Evolutionary conservation across 1,139 yeast genomes (phyloP), one percentile per base, ranked within the genome.

Genomic region (Lodderomyces parapsilosis): DNA sequence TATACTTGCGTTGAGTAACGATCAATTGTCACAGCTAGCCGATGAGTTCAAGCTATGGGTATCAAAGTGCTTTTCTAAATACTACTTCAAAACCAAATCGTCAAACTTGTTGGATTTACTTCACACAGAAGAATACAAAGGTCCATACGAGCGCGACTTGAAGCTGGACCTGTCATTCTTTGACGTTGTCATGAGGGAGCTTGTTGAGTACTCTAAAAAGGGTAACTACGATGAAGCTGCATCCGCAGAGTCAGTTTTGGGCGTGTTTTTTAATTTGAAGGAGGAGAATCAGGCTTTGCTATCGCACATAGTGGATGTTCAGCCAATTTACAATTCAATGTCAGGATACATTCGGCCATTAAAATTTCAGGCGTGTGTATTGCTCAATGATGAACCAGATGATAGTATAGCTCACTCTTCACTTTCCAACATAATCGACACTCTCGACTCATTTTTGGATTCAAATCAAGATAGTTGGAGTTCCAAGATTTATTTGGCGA

Each of bases 51-150:
- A 56, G 2, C 18, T 57, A 0, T 78, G 82, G 77, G 60, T 69
- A 39, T 73, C 74, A 0, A 59, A 62, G 13, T 70, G 69, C 44
- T 53, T 80, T 17, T 78, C 80, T 0, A 49, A 58, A 2, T 73
- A 56, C 45, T 78, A 74, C 49, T 48, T 64, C 14, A 41, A 40
- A 7, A 56, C 30, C 2, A 14, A 4, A 31, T 9, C 28, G 11
- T 13, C 14, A 17, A 39, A 32, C 13, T 15, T 18, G 22, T 8
- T 39, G 20, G 31, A 31, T 14, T 13, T 39, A 7, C 20, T 22
- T 35, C 39, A 47, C 22, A 34, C 40, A 10, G n/a, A 35, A 11
- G 53, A 50, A 36, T 49, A 45, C 22, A 39, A 45, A 6, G 56
- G 49, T 13, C 39, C 49, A 8, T 35, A 50, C 3, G 40, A 49